Conservation (phyloP, 2,329 filamentous ascomycete genomes). For the Aspergillus sp. region DNA sequence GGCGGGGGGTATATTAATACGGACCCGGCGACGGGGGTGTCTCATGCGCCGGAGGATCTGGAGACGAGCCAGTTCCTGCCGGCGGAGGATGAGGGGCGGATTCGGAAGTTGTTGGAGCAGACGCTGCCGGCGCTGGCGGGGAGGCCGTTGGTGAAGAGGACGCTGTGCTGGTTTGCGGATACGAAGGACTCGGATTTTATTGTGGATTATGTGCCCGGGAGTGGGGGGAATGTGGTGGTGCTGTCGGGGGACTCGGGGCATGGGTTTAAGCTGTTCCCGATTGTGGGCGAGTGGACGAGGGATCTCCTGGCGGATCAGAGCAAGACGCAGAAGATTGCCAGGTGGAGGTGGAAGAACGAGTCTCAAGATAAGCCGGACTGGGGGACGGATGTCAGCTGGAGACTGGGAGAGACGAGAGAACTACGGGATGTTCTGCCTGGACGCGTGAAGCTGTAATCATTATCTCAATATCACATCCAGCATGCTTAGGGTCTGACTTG, state of each 20-base stretch:
- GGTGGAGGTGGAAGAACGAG: constrained; percentile 56
- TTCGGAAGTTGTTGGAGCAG: constrained; percentile 53
- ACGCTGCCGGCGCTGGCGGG: constrained; percentile 55
- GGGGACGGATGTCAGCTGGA: constrained; percentile 51
- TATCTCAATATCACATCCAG: too few species aligned
- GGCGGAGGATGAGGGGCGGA: constrained; percentile 51
- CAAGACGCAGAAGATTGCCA: constrained; percentile 39
- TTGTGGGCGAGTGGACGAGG: constrained; percentile 57
- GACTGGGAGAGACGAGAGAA: constrained; percentile 41
- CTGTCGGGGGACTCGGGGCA: constrained; percentile 62
- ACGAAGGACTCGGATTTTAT: constrained; percentile 61
- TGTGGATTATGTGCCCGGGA: constrained; percentile 22
- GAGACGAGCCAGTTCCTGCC: constrained; percentile 51
- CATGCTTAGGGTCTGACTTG: too few species aligned
- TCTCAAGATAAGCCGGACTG: constrained; percentile 34
- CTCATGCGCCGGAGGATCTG: constrained; percentile 42
- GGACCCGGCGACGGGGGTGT: constrained; percentile 43
- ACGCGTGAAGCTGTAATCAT: constrained; percentile 22
- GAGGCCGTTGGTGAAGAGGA: constrained; percentile 56
- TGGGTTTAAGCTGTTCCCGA: constrained; percentile 63
- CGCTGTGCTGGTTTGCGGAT: constrained; percentile 66
- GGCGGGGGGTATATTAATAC: constrained; percentile 58
- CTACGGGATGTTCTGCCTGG: constrained; percentile 22
- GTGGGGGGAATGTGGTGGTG: constrained; percentile 49
- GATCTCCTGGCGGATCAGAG: constrained; percentile 46